Percentiles rank a stretch among this genome's conserved stretches.
Evolutionary conservation across 768 basidiomycete species (phyloP).

Genomic region (Porphyrellus cyaneotinctus): DNA sequence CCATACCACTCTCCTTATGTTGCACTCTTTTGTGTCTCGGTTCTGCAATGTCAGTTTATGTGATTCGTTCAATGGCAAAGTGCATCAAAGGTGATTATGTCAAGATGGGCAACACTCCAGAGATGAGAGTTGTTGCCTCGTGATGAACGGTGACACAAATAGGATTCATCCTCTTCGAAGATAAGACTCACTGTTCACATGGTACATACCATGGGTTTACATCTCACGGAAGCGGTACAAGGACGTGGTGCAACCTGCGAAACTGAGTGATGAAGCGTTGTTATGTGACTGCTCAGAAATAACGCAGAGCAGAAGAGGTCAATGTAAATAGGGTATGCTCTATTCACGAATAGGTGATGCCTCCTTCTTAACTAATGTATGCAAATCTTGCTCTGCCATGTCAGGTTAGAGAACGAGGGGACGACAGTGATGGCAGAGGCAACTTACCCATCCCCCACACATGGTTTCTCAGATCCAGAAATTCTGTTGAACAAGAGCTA

Average conservation of each 20-base stretch:
- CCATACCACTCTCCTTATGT: not conserved
- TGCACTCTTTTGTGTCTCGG: not conserved
- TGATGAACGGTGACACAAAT: no score
- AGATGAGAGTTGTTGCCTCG: no score
- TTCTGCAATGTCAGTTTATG: conserved; percentile 1
- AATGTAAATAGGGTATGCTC: conserved; percentile 14
- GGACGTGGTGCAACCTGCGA: no score
- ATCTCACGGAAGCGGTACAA: no score
- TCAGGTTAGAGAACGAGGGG: not conserved
- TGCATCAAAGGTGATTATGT: not conserved
- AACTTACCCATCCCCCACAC: conserved; percentile 89
- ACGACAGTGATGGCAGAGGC: not conserved
- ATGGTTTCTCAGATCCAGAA: conserved; percentile 73
- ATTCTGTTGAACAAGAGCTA: conserved; percentile 44
- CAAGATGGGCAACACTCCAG: no score
- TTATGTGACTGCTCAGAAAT: not conserved
- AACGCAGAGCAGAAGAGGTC: not conserved
- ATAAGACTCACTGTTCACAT: no score
- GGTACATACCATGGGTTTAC: not conserved
- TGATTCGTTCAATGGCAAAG: not conserved
- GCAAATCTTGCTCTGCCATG: conserved; percentile 70
- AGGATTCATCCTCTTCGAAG: no score
- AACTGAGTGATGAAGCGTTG: not conserved
- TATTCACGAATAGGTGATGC: conserved; percentile 56
- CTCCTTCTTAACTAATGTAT: conserved; percentile 67